phyloP scores from a whole-genome alignment of 208 protist species.

The Leishmania aethiopica region DNA sequence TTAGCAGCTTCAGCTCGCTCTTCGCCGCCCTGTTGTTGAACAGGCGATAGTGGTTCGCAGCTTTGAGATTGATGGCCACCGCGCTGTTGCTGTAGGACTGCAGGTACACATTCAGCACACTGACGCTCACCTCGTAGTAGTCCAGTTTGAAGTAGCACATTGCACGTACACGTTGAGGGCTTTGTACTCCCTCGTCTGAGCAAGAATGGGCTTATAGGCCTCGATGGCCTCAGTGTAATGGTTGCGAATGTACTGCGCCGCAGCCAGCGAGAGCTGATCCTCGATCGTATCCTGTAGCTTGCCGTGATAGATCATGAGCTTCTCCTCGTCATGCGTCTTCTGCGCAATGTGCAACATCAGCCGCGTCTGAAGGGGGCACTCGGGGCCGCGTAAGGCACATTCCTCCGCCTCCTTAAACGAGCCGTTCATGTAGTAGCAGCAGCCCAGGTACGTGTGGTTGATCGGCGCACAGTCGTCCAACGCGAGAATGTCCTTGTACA shows the following conservation, averaged over 20 bases:
- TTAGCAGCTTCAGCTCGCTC: slow-evolving; percentile 91
- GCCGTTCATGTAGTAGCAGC: slow-evolving; percentile 86
- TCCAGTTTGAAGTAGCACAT: slow-evolving; percentile 99
- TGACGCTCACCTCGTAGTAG: slow-evolving; percentile 96
- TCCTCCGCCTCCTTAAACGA: slow-evolving; percentile 93
- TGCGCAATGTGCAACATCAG: slow-evolving; percentile 96
- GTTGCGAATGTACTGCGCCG: slow-evolving; percentile 95
- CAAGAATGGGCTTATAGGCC: slow-evolving; percentile 97
- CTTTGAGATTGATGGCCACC: slow-evolving; percentile 97
- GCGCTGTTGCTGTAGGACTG: slow-evolving; percentile 92
- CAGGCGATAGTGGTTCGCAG: slow-evolving; percentile 95
- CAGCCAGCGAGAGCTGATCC: slow-evolving; percentile 94
- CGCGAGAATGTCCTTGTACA: slow-evolving; percentile 85
- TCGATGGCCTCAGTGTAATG: slow-evolving; percentile 97
- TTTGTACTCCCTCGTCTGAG: slow-evolving; percentile 93
- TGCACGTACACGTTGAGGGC: slow-evolving; percentile 97
- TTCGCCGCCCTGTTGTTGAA: slow-evolving; percentile 95
- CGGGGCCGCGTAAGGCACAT: slow-evolving; percentile 77
- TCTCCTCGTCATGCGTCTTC: slow-evolving; percentile 91
- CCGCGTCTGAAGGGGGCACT: slow-evolving; percentile 87
- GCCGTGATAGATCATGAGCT: slow-evolving; percentile 94
- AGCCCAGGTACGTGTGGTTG: slow-evolving; percentile 82
- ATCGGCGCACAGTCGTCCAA: slow-evolving; percentile 64
- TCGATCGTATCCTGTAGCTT: slow-evolving; percentile 89
- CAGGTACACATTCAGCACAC: slow-evolving; percentile 92